Base-by-base conservation (phyloP, 176 grass and related monocot genomes). In the Ensete ventricosum region DNA sequence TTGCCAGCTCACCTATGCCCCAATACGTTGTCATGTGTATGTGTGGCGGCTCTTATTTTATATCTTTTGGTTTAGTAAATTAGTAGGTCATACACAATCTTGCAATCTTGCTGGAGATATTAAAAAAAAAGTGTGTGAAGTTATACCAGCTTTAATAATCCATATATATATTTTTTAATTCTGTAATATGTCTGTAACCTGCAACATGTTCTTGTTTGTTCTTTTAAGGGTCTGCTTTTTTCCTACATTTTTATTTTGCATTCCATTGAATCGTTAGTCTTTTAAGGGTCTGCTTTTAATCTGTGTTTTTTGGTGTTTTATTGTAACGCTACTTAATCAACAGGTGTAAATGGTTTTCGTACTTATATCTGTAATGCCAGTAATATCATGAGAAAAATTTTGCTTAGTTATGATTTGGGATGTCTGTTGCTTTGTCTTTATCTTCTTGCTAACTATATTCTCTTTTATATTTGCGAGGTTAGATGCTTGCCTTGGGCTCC, bases 381-480 rank as follows among this genome's bases (percentile, higher is more conserved):
- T 4, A 70, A n/a, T 70, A 20, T 51, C n/a, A 70, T 52, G 14
- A 51, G 48, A 2, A 70, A 19, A n/a, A 12, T 69, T 19, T 69
- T 70, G 67, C 17, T 70, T 20, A 20, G 34, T 70, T 50, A 70
- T 50, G 7, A 13, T 34, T 34, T 43, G 34, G 34, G 34, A 43
- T 6, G 34, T 43, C 34, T 43, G 34, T 6, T 20, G 11, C 8
- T 50, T 11, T 50, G 48, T 1, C 48, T 52, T 19, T 8, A 50
- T 20, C 48, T 4, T 20, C 20, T 70, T 11, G 52, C 43, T 70
- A 10, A 70, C 14, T 14, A 43, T 69, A 63, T 69, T 2, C 24
- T 49, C 23, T 80, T 62, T 72, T 80, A 12, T 51, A 62, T 64
- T 80, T 87, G 80, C 85, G 80, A 60, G 85, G 79, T 80, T 82